Evolutionary conservation across 352 stramenopile species (phyloP).

Genomic region (Pythium folliculosum): DNA sequence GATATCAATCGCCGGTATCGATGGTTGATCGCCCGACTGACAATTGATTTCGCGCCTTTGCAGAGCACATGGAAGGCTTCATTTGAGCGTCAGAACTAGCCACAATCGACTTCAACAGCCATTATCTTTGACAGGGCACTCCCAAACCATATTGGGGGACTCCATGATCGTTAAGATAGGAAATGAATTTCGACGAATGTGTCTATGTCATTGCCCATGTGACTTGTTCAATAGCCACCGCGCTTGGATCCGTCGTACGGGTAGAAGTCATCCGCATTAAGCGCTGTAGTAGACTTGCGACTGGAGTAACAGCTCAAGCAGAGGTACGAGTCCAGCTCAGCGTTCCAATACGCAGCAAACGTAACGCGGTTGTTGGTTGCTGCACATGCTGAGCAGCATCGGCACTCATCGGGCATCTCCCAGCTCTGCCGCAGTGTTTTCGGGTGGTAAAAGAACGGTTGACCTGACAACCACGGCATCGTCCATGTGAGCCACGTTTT

Average conservation of each 20-base stretch:
- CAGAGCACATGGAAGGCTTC: conserved; percentile 64
- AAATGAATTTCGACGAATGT: too few species aligned
- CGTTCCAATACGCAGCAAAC: conserved; percentile 62
- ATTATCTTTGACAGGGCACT: background rate
- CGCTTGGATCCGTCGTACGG: conserved; percentile 55
- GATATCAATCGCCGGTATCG: background rate
- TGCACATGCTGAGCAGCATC: conserved; percentile 41
- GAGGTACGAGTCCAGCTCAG: conserved; percentile 43
- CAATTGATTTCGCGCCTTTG: background rate
- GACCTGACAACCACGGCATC: conserved; percentile 40
- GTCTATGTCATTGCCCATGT: background rate
- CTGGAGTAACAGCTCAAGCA: conserved; percentile 38
- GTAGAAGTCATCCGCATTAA: conserved; percentile 34
- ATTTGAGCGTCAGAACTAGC: conserved; percentile 37
- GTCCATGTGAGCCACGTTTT: too few species aligned
- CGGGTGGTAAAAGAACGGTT: conserved; percentile 75
- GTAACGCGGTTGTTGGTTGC: background rate
- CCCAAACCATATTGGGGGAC: too few species aligned
- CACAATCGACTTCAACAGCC: background rate
- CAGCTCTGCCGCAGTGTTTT: conserved; percentile 56
- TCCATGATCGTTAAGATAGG: too few species aligned
- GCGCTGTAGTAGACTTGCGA: background rate
- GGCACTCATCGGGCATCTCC: conserved; percentile 53
- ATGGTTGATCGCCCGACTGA: conserved; percentile 13
- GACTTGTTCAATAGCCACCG: conserved; percentile 20